Conservation (phyloP, 129 eudicot genomes). For the Chrysanthemum makinoi region DNA sequence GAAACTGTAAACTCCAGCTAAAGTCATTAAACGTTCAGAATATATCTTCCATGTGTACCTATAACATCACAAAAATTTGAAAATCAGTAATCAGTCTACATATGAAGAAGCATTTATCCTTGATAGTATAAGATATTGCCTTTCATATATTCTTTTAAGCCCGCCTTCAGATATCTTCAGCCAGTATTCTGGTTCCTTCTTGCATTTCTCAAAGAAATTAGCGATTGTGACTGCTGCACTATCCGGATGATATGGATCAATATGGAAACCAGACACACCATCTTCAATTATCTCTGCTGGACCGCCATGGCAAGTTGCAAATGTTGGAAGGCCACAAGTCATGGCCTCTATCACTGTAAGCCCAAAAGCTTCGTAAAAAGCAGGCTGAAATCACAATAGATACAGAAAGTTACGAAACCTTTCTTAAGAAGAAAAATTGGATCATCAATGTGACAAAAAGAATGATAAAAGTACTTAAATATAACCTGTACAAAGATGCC, state of each 20-base stretch:
- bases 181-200: constrained; percentile 64
- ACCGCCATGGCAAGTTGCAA: constrained; percentile 96
- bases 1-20: constrained; percentile 95
- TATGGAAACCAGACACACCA: constrained; percentile 86
- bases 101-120: neutral
- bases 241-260: constrained; percentile 95
- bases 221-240: constrained; percentile 58
- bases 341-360: constrained; percentile 97
- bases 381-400: constrained; percentile 62
- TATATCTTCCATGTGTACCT: constrained; percentile 99
- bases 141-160: constrained; percentile 70
- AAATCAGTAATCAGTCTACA: constrained; percentile 16
- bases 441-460: neutral
- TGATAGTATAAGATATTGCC: constrained; percentile 36
- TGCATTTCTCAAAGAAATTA: constrained; percentile 68
- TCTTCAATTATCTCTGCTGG: constrained; percentile 92
- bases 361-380: constrained; percentile 96
- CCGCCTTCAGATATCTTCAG: constrained; percentile 62
- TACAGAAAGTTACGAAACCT: neutral
- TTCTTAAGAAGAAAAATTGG: constrained; percentile 4
- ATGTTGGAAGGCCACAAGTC: constrained; percentile 96
- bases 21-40: constrained; percentile 85
- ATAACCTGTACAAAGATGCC: constrained; percentile 91
- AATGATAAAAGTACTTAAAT: neutral
- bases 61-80: constrained; percentile 16